Evolutionary conservation across 805 yeast genomes (phyloP).

Genomic region (Tetrapisispora phaffii): DNA sequence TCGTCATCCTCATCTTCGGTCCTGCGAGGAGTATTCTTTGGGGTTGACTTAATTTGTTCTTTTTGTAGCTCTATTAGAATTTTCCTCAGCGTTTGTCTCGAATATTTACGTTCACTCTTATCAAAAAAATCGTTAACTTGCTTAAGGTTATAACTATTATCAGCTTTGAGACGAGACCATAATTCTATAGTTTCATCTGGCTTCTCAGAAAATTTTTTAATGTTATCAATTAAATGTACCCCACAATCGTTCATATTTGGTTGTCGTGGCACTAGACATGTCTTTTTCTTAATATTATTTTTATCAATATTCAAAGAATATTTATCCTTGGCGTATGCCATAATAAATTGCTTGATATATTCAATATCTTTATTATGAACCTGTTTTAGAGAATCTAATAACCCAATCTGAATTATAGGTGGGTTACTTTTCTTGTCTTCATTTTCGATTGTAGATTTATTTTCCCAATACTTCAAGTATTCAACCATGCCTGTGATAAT

Average conservation of each 20-base stretch:
- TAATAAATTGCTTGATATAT: slow-evolving; percentile 50
- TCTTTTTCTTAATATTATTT: slow-evolving; percentile 37
- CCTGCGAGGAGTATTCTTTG: background rate
- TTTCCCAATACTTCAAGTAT: slow-evolving; percentile 3
- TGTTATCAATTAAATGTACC: slow-evolving; percentile 73
- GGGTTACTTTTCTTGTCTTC: background rate
- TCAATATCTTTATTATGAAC: slow-evolving; percentile 40
- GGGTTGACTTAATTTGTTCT: background rate
- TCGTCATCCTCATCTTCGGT: background rate
- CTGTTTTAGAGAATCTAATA: slow-evolving; percentile 70
- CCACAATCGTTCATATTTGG: slow-evolving; percentile 92
- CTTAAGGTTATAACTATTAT: slow-evolving; percentile 11
- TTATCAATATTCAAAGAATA: slow-evolving; percentile 39
- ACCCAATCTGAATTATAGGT: slow-evolving; percentile 34
- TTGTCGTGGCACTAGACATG: slow-evolving; percentile 67
- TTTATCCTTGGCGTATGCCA: slow-evolving; percentile 61
- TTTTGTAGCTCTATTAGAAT: slow-evolving; percentile 16
- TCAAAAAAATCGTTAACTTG: slow-evolving; percentile 22
- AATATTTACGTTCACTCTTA: slow-evolving; percentile 16
- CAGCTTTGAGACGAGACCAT: slow-evolving; percentile 33
- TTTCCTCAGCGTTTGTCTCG: slow-evolving; percentile 21
- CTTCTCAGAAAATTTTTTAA: slow-evolving; percentile 45
- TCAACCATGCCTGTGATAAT: slow-evolving; percentile 44
- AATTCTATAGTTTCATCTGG: slow-evolving; percentile 39
- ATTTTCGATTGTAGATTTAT: background rate